Evolutionary conservation across 208 protist genomes (phyloP), one percentile per base, ranked within the genome.

Genomic region (Leishmania mexicana): DNA sequence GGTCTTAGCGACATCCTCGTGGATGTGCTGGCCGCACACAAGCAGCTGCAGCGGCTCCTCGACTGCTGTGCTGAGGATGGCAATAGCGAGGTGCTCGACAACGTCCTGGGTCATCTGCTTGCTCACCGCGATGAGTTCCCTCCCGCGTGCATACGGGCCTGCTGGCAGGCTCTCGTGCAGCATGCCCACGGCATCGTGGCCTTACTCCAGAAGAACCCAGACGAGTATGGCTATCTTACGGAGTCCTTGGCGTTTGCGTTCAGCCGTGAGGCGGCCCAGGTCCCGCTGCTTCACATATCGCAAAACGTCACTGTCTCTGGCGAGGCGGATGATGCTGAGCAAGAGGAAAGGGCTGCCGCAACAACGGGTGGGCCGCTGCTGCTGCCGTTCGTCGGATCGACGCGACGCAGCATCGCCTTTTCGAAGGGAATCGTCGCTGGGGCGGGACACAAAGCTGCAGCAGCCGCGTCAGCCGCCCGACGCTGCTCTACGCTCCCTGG

Each of bases 191-290:
- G 86, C 68, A 92, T 97, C 79, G 94, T 87, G n/a, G 86, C 83
- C 1, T n/a, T 79, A 45, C 57, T 97, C 28, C 83, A 91, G 70
- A 82, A 60, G 35, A 85, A 73, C 17, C 85, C 87, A 35, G 76
- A 87, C 38, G 90, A 94, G 78, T 95, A 93, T 83, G 81, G 85
- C 54, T 95, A 94, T 81, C 75, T 97, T 2, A 57, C 96, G 24
- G 84, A 92, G 60, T 87, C 80, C 10, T 76, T 95, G 31, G 71
- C 83, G 24, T 95, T 94, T 62, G 81, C 89, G 40, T 96, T 95
- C 73, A 72, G 83, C 0, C 60, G 80, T 2, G 88, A 96, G 45
- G 75, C 89, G 11, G 80, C 87, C 10, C 84, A 87, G 57, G 83
- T 93, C 71, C 88, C 87, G 15, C 75, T 93, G 35, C 78, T 97